Percentiles rank a stretch among this genome's conserved stretches.
Evolutionary conservation across 1,284 basidiomycete species (phyloP).

Genomic region (Cutaneotrichosporon dermatis): DNA sequence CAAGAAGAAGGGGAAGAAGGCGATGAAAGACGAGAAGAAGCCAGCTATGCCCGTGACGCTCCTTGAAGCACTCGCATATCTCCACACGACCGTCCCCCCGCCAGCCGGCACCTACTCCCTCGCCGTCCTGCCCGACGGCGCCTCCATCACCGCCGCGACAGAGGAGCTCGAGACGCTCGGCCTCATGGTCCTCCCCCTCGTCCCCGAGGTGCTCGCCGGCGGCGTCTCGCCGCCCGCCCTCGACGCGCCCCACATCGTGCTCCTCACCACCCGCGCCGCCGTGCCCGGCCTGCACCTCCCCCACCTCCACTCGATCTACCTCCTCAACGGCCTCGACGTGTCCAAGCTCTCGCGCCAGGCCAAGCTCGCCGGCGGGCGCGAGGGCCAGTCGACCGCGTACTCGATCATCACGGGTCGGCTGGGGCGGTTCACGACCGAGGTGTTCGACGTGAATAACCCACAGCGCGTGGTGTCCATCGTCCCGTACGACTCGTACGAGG

Average conservation of each 20-base stretch:
- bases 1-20: background rate
- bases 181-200: slow-evolving; percentile 16
- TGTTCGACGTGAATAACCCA: background rate
- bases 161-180: slow-evolving; percentile 21
- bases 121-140: slow-evolving; percentile 27
- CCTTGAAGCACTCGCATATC: slow-evolving; percentile 28
- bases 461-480: slow-evolving; percentile 31
- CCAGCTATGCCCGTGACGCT: slow-evolving; percentile 2
- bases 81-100: slow-evolving; percentile 27
- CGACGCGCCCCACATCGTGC: slow-evolving; percentile 11
- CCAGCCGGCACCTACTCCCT: slow-evolving; percentile 27
- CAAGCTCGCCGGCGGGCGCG: slow-evolving; percentile 13
- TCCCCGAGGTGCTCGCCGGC: slow-evolving; percentile 23
- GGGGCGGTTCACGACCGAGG: slow-evolving; percentile 26
- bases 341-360: slow-evolving; percentile 16
- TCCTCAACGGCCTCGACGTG: slow-evolving; percentile 33
- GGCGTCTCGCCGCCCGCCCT: slow-evolving; percentile 5
- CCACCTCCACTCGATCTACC: slow-evolving; percentile 30
- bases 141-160: slow-evolving; percentile 16
- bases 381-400: slow-evolving; percentile 21
- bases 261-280: slow-evolving; percentile 23
- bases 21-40: background rate
- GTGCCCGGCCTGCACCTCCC: slow-evolving; percentile 32
- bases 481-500: slow-evolving; percentile 20
- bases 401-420: slow-evolving; percentile 28